These are phyloP conservation scores for Picea mariana DNA, from an alignment of 83 land plant genomes.

Conservation along the genomic window DNA sequence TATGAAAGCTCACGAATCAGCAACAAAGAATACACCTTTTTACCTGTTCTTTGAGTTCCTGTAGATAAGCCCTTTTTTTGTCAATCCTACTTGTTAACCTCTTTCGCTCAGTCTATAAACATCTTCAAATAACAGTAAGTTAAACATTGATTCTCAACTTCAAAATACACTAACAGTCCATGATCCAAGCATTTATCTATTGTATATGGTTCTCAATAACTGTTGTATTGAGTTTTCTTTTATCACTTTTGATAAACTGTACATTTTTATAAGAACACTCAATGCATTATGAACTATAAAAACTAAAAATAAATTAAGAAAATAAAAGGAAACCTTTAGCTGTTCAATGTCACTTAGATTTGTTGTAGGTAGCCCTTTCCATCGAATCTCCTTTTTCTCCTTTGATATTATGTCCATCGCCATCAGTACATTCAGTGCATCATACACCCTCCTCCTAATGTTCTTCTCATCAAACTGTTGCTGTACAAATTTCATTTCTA, in stretches of 20 bases:
- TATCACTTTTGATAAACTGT: not conserved
- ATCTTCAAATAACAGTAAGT: slow-evolving; percentile 1
- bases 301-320: not conserved
- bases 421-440: slow-evolving; percentile 66
- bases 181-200: not conserved
- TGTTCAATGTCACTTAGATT: slow-evolving; percentile 42
- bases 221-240: not conserved
- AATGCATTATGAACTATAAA: not conserved
- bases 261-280: not conserved
- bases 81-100: slow-evolving; percentile 47
- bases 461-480: slow-evolving; percentile 69
- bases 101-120: slow-evolving; percentile 40
- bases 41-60: slow-evolving; percentile 58
- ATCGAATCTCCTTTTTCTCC: slow-evolving; percentile 61
- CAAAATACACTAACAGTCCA: slow-evolving; percentile 3
- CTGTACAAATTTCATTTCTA: slow-evolving; percentile 19
- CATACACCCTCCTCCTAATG: slow-evolving; percentile 62
- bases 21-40: not conserved
- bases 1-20: not conserved
- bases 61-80: slow-evolving; percentile 47
- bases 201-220: not conserved
- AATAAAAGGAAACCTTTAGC: slow-evolving; percentile 33
- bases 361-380: slow-evolving; percentile 61
- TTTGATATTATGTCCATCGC: slow-evolving; percentile 63
- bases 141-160: not conserved